Percentiles rank a stretch among this genome's conserved stretches.
phyloP scores from a whole-genome alignment of 1,139 yeast species.

The Arxiozyma heterogenica region DNA sequence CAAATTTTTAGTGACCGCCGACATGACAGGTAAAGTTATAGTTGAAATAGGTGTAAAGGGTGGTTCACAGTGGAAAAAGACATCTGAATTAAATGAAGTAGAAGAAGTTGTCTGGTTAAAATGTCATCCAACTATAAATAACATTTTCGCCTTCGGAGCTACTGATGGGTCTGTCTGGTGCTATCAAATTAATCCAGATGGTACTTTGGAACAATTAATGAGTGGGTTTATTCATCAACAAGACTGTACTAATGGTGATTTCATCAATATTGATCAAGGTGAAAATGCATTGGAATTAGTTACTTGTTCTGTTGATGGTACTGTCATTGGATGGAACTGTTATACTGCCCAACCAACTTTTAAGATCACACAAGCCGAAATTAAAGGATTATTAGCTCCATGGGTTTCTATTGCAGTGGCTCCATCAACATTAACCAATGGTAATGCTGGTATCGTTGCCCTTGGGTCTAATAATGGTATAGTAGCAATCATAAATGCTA shows the following conservation, averaged over 20 bases:
- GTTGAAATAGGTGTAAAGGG: constrained; percentile 63
- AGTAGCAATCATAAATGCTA: constrained; percentile 63
- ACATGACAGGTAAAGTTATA: constrained; percentile 82
- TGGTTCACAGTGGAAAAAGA: constrained; percentile 73
- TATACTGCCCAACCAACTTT: constrained; percentile 59
- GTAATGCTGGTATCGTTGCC: constrained; percentile 28
- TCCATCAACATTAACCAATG: constrained; percentile 41
- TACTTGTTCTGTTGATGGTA: constrained; percentile 81
- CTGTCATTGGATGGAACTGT: constrained; percentile 84
- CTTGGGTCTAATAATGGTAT: constrained; percentile 89
- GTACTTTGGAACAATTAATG: constrained; percentile 59
- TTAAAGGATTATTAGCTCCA: constrained; percentile 68
- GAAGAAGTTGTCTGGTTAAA: constrained; percentile 76
- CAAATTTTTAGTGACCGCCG: constrained; percentile 72
- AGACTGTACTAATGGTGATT: constrained; percentile 72
- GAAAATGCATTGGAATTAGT: constrained; percentile 57
- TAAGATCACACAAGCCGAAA: constrained; percentile 55
- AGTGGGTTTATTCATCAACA: constrained; percentile 72
- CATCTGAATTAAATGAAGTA: constrained; percentile 71
- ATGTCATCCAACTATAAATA: constrained; percentile 64
- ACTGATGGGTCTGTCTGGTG: constrained; percentile 93
- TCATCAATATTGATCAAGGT: constrained; percentile 52
- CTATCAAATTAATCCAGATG: constrained; percentile 58
- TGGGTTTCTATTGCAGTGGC: constrained; percentile 67
- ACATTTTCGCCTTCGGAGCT: constrained; percentile 89